Evolutionary conservation across 805 yeast species (phyloP), one percentile per base, ranked within the genome.

Genomic region (Babjeviella inositovora): DNA sequence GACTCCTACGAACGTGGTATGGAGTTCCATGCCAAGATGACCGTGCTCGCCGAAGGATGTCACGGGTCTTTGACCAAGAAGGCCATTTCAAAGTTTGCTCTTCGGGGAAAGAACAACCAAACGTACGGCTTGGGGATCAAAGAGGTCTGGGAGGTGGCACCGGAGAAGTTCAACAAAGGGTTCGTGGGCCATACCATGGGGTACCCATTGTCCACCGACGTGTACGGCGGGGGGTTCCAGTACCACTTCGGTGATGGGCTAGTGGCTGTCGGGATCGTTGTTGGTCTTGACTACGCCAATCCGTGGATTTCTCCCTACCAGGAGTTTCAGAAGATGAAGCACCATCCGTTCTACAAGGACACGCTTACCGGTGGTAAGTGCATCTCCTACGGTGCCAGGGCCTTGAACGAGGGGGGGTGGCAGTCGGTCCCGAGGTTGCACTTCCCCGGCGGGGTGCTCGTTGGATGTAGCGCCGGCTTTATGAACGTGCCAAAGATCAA

Each of bases 11-110:
- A 90, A 48, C 64, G 93, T 33, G 98, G 98, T 13, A 80, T 90
- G 95, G 97, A 82, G 47, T 90, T 90, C 47, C 90, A 75, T 35
- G 81, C 98, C 4, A 68, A 90, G 37, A 58, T 74, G 29, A 85
- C 96, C 0, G 76, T 90, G 10, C 60, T 90, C 15, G 94, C 94
- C 5, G 98, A 90, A 51, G 98, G 98, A n/a, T 90, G 98, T 43
- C 97, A 85, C 48, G 98, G 98, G 0, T 84, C 95, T 2, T 54
- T 90, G 25, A 60, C 85, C 8, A 87, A 90, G 43, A 66, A 76
- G 41, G 73, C 69, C 0, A 74, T 87, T 25, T 53, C 61, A 25
- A 68, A 72, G 36, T 87, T 51, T 47, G 57, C 71, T 20, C 52
- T 90, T 29, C 66, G 96, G 28, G 63, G 66, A 15, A 56, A 61